Percentiles rank a stretch among this genome's conserved stretches.
These are phyloP conservation scores for Heracleum sosnowskyi DNA, from an alignment of 129 eudicot species.

Conservation along the genomic window DNA sequence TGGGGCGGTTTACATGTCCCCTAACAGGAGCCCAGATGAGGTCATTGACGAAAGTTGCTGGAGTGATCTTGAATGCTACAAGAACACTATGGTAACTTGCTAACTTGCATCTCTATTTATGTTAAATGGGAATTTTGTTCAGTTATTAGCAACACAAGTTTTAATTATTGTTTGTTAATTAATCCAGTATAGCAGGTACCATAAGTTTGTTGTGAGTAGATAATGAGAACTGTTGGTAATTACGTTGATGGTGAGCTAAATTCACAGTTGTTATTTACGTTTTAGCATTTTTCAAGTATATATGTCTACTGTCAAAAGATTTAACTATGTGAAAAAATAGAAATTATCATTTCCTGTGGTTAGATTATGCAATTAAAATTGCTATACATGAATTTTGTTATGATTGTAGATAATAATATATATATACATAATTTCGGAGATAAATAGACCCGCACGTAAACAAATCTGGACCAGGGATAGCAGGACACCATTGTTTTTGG, in stretches of 20 bases:
- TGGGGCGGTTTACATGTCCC: slow-evolving; percentile 95
- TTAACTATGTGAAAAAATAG: too few relatives aligned
- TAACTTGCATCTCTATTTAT: neutral
- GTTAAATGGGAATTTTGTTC: neutral
- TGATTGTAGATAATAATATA: too few relatives aligned
- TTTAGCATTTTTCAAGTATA: too few relatives aligned
- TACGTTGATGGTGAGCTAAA: neutral
- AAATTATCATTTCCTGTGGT: too few relatives aligned
- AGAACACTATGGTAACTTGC: slow-evolving; percentile 83
- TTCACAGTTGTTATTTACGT: neutral
- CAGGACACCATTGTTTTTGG: too few relatives aligned
- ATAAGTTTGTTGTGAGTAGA: neutral
- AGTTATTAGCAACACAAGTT: neutral
- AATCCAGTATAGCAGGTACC: neutral
- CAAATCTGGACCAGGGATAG: too few relatives aligned
- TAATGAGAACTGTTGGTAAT: neutral
- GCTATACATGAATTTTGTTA: too few relatives aligned
- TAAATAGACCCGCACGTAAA: too few relatives aligned
- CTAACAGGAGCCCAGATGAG: slow-evolving; percentile 71
- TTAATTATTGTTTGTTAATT: neutral
- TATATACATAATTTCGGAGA: too few relatives aligned
- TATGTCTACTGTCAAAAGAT: too few relatives aligned
- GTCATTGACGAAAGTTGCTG: slow-evolving; percentile 94
- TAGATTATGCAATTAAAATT: too few relatives aligned
- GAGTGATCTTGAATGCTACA: slow-evolving; percentile 98